A percentile compares a stretch with the other conserved stretches of the same genome.
These are phyloP conservation scores for Aureobasidium sp. DNA, from an alignment of 2,329 filamentous ascomycete species.

Conservation along the genomic window DNA sequence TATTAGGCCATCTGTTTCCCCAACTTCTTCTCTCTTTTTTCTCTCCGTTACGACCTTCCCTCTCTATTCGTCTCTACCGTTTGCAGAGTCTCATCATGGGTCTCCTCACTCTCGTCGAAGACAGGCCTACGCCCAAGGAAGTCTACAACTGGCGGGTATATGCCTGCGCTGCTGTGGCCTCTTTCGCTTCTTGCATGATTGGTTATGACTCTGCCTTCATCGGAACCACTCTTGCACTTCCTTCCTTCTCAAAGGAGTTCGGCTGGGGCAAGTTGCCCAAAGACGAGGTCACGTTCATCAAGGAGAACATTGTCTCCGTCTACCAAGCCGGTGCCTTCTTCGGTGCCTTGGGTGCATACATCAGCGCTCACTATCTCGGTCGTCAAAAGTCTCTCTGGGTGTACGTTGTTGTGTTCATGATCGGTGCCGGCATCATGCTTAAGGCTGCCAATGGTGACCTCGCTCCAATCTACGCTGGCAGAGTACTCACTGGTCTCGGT, in stretches of 20 bases:
- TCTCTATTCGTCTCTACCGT: not conserved
- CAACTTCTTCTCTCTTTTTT: constrained; percentile 3
- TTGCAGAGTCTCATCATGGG: constrained; percentile 24
- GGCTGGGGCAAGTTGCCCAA: constrained; percentile 44
- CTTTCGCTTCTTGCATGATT: constrained; percentile 53
- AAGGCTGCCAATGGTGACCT: constrained; percentile 52
- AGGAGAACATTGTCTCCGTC: constrained; percentile 70
- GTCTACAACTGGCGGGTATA: constrained; percentile 57
- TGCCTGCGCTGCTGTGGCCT: constrained; percentile 47
- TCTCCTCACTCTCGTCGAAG: constrained; percentile 31
- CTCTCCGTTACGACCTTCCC: constrained; percentile 11
- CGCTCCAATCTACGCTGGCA: constrained; percentile 51
- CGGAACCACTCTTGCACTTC: constrained; percentile 64
- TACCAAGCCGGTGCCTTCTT: constrained; percentile 84
- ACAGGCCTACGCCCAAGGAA: constrained; percentile 47
- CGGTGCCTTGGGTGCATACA: constrained; percentile 63
- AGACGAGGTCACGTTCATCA: constrained; percentile 49
- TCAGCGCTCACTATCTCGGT: constrained; percentile 59
- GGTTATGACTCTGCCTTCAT: constrained; percentile 72
- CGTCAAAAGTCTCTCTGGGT: constrained; percentile 57
- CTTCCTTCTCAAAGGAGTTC: constrained; percentile 65
- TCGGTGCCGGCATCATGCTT: constrained; percentile 68
- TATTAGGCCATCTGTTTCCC: constrained; percentile 6
- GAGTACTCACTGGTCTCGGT: constrained; percentile 51
- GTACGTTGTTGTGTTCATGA: constrained; percentile 56